Evolutionary conservation across 805 yeast genomes (phyloP).

Genomic region (Zygoascus bituminiphila): DNA sequence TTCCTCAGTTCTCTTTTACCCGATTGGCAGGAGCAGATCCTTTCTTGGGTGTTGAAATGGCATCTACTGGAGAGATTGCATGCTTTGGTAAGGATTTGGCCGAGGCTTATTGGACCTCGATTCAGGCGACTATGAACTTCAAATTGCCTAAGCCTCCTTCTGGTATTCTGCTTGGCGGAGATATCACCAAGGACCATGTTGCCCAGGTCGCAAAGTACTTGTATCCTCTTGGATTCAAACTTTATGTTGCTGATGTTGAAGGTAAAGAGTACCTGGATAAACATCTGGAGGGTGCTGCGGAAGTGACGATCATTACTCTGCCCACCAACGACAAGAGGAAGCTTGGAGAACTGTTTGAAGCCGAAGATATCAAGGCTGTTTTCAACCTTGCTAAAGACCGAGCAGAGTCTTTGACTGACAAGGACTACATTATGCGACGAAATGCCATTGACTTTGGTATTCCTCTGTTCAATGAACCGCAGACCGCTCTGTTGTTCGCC

Average conservation of each 20-base stretch:
- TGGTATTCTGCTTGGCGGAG: conserved; percentile 93
- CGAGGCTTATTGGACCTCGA: conserved; percentile 97
- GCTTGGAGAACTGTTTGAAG: conserved; percentile 86
- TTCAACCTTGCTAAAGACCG: conserved; percentile 86
- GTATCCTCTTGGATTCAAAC: conserved; percentile 69
- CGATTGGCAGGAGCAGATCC: conserved; percentile 99
- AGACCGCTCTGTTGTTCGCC: conserved; percentile 83
- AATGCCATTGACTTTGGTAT: conserved; percentile 97
- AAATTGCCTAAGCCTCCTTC: conserved; percentile 83
- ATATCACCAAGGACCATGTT: conserved; percentile 58
- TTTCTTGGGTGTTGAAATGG: conserved; percentile 97
- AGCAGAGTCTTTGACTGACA: conserved; percentile 76
- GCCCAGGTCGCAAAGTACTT: conserved; percentile 66
- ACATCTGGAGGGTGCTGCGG: conserved; percentile 33
- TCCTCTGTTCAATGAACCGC: conserved; percentile 94
- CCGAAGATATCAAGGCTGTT: conserved; percentile 75
- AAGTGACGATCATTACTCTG: conserved; percentile 68
- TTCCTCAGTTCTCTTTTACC: conserved; percentile 97
- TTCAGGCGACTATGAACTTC: conserved; percentile 97
- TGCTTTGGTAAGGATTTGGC: conserved; percentile 79
- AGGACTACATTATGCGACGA: conserved; percentile 97
- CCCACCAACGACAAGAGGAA: conserved; percentile 91
- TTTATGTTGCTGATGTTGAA: conserved; percentile 64
- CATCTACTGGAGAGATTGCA: conserved; percentile 98
- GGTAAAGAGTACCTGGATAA: conserved; percentile 62